Base-by-base conservation (phyloP, 768 basidiomycete species). In the Cystobasidium onofrii region DNA sequence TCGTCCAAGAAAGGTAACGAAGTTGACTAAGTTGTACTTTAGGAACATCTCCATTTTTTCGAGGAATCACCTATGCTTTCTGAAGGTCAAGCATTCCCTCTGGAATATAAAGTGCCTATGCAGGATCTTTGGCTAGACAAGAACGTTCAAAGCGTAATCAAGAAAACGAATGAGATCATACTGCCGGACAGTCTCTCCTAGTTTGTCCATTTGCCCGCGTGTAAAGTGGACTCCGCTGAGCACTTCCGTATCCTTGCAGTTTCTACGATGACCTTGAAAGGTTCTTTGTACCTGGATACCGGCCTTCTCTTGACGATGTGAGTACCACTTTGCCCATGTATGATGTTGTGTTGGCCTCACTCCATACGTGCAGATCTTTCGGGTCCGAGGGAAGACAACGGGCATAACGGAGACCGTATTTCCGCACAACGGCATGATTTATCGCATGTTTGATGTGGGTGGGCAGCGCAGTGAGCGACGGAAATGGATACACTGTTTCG, bases 401-500 rank as follows among this genome's bases (percentile, higher is more conserved):
- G 92, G 92, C 23, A 93, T 97, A 76, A 88, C 87, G 0, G 93
- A 97, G 82, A 96, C 92, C 82, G 87, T 76, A 43, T 85, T 85
- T 79, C 79, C 80, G 55, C 81, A 83, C 78, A 81, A 82, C 6
- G 80, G 82, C 50, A 77, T 84, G 73, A 84, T 54, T 84, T 93
- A 70, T 61, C 50, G 77, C 74, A 88, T 89, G 86, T 88, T 89
- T 75, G 88, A 89, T 78, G 88, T 89, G 12, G 88, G 88, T 25
- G 89, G 90, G 0, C 90, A 90, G 77, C 85, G 90, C 6, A 88
- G 87, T 1, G 89, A 91, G 80, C 83, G 90, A 23, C 90, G 90
- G 79, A 89, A 89, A 73, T 89, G 77, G 91, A 89, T 89, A 1
- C 88, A 88, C 75, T 88, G 88, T 76, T 89, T 89, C 62, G 88